phyloP scores from a whole-genome alignment of 1,284 basidiomycete genomes.

The Fomitopsis pinicola region DNA sequence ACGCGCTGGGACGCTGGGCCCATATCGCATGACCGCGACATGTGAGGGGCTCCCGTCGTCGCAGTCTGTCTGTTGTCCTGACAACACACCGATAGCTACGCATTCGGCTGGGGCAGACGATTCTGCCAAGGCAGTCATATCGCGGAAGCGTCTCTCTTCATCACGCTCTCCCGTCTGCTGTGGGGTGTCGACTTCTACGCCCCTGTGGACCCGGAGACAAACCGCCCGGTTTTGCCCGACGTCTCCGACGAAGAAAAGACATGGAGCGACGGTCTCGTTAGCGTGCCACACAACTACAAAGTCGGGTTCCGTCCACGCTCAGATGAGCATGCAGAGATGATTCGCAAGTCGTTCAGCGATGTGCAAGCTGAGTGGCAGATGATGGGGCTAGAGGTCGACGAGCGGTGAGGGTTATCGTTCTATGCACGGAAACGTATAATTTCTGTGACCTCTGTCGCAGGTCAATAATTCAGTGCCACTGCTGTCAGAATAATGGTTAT shows the following conservation, averaged over 20 bases:
- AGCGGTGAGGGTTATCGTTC: too few relatives aligned
- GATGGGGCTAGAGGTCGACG: neutral
- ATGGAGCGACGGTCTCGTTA: conserved; percentile 25
- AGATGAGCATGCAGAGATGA: conserved; percentile 19
- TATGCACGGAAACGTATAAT: too few relatives aligned
- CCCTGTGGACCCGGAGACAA: conserved; percentile 20
- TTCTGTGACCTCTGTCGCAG: too few relatives aligned
- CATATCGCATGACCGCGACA: too few relatives aligned
- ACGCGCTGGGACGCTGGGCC: conserved; percentile 25
- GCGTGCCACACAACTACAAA: conserved; percentile 18
- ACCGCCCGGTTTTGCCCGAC: conserved; percentile 21
- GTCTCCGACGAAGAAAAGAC: conserved; percentile 22
- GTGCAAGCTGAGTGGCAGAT: conserved; percentile 1
- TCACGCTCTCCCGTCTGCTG: conserved; percentile 23
- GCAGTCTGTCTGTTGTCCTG: too few relatives aligned
- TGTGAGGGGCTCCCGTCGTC: too few relatives aligned
- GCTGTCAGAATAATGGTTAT: too few relatives aligned
- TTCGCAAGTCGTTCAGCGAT: conserved; percentile 2
- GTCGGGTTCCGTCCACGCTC: conserved; percentile 23
- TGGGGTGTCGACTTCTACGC: conserved; percentile 26
- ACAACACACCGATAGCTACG: conserved; percentile 15
- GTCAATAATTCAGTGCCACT: too few relatives aligned
- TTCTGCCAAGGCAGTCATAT: conserved; percentile 26
- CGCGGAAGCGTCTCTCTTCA: conserved; percentile 29
- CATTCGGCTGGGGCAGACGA: conserved; percentile 28